Conservation (phyloP, 129 eudicot species). For the Escallonia herrerae region DNA sequence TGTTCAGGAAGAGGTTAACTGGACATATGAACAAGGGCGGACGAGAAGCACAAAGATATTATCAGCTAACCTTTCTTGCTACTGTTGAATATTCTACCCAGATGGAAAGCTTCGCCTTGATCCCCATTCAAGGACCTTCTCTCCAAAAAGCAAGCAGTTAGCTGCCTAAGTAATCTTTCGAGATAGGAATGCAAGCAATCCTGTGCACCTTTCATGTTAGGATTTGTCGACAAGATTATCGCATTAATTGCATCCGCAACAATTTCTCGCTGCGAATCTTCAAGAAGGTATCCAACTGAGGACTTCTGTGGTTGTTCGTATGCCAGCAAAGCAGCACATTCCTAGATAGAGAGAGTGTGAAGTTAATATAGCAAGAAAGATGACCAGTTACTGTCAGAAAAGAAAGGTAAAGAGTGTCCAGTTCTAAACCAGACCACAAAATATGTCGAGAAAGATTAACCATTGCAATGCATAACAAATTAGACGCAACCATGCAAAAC, state of each 20-base stretch:
- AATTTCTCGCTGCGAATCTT: constrained; percentile 66
- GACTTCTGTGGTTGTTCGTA: constrained; percentile 68
- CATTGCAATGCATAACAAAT: no score
- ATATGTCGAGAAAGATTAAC: no score
- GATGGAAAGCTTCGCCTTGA: constrained; percentile 87
- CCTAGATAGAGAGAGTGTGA: constrained; percentile 36
- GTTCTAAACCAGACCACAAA: neutral
- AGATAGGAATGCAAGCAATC: constrained; percentile 63
- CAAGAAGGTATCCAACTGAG: constrained; percentile 66
- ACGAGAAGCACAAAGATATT: neutral
- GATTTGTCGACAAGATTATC: constrained; percentile 56
- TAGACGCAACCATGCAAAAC: no score
- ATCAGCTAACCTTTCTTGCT: constrained; percentile 32
- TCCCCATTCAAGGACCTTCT: constrained; percentile 60
- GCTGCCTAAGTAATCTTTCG: constrained; percentile 67
- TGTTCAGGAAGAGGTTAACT: neutral
- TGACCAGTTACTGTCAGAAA: neutral
- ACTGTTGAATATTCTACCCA: constrained; percentile 40
- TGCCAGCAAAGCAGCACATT: constrained; percentile 77
- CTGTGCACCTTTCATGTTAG: constrained; percentile 30
- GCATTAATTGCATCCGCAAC: constrained; percentile 95
- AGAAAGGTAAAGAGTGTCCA: neutral
- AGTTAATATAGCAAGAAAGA: neutral
- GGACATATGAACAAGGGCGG: constrained; percentile 15
- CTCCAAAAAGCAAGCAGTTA: constrained; percentile 69